Evolutionary conservation across 1,284 basidiomycete species (phyloP).

Genomic region (Melampsora abietis-canadensis): DNA sequence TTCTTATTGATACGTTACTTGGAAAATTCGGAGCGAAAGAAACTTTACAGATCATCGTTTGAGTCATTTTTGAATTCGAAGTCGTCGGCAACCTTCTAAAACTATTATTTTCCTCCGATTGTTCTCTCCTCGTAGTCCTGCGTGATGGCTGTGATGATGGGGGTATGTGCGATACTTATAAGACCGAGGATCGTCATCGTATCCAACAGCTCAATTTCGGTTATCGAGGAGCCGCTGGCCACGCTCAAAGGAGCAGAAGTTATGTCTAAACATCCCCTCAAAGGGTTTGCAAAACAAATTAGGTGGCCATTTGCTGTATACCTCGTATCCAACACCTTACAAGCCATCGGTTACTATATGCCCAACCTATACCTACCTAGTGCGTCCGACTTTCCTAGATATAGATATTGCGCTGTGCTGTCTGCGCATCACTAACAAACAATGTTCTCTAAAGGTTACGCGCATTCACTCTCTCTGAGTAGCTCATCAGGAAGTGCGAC

Average conservation of each 20-base stretch:
- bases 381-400: neutral
- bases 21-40: conserved; percentile 12
- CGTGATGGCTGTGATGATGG: conserved; percentile 20
- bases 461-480: conserved; percentile 23
- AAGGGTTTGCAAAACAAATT: too few relatives aligned
- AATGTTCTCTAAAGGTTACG: conserved; percentile 12
- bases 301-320: conserved; percentile 15
- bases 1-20: conserved; percentile 21
- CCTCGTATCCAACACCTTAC: conserved; percentile 28
- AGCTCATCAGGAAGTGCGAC: conserved; percentile 32
- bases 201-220: neutral
- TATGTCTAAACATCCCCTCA: too few relatives aligned
- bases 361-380: conserved; percentile 36
- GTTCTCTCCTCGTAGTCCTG: neutral
- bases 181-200: neutral
- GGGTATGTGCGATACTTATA: conserved; percentile 9
- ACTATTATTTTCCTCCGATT: neutral
- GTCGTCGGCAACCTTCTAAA: neutral
- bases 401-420: too few relatives aligned
- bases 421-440: too few relatives aligned
- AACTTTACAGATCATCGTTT: conserved; percentile 24
- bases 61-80: neutral
- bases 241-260: conserved; percentile 10
- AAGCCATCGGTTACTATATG: conserved; percentile 28
- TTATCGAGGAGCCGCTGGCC: conserved; percentile 8